phyloP scores from a whole-genome alignment of 164 flowering plant genomes.

The Taxillus chinensis region DNA sequence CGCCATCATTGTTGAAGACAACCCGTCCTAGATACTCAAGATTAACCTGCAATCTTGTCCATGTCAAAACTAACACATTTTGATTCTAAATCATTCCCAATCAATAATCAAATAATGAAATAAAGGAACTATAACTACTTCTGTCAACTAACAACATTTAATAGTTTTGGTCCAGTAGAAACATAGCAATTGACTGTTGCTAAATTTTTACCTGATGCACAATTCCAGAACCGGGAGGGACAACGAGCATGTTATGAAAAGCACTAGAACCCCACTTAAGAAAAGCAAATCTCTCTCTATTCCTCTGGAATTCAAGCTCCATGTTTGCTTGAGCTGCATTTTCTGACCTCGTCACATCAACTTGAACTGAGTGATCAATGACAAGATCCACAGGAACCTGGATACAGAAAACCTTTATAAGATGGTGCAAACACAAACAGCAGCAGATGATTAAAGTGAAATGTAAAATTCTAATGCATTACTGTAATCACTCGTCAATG shows the following conservation, averaged over 20 bases:
- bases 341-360: constrained; percentile 79
- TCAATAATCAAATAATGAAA: too few relatives aligned
- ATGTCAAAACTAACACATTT: not conserved
- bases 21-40: constrained; percentile 92
- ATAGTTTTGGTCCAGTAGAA: too few relatives aligned
- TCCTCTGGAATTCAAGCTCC: constrained; percentile 88
- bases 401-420: constrained; percentile 1
- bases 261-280: constrained; percentile 92
- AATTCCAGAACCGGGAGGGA: constrained; percentile 97
- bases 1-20: constrained; percentile 67
- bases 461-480: too few relatives aligned
- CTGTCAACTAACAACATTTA: too few relatives aligned
- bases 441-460: too few relatives aligned
- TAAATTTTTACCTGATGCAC: constrained; percentile 63
- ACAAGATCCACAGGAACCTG: constrained; percentile 99
- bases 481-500: too few relatives aligned
- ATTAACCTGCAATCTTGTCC: constrained; percentile 48
- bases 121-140: too few relatives aligned
- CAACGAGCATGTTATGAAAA: constrained; percentile 87
- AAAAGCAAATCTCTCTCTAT: constrained; percentile 87
- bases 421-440: too few relatives aligned
- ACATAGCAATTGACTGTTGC: too few relatives aligned
- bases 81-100: too few relatives aligned
- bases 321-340: constrained; percentile 90
- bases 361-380: constrained; percentile 94